Base-by-base conservation (phyloP, 345 rosid species). In the Melaleuca quinquenervia region DNA sequence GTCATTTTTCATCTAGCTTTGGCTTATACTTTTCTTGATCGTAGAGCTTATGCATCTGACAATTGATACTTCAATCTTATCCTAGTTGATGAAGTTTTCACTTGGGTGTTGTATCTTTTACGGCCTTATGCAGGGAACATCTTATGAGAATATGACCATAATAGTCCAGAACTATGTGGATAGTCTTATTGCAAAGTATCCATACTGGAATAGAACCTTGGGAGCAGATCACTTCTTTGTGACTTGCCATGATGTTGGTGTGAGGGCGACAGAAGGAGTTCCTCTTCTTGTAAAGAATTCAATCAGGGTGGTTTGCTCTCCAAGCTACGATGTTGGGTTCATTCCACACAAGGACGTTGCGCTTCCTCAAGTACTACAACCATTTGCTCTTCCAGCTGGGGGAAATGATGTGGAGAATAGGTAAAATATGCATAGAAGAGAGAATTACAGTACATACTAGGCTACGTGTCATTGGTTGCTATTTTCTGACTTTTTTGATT, bases 211-310 rank as follows among this genome's bases (percentile, higher is more conserved):
- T 86, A 93, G 98, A 88, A 97, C 99, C 1, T 90, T 97, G 13
- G 99, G 99, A 52, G 97, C 97, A 15, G 99, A 97, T 94, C 99
- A 97, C 87, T 97, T 97, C 90, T 97, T 97, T 84, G 98, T 96
- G 44, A 97, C 99, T 15, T 97, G 99, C 87, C 99, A 97, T 85
- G 98, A 96, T 87, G 98, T 96, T 52, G 99, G 99, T 83, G 98
- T 94, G 60, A 94, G 98, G 88, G 98, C 99, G 27, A 95, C 97
- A 13, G 98, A 96, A 51, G 99, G 96, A 27, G 91, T 94, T 85
- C 92, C 97, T 0, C 89, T 93, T 85, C 93, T 97, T 24, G 89
- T 97, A 82, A 97, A 97, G 93, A 97, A 97, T 89, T 93, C 99
- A 0, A 94, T 97, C 89, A 92, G 99, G 56, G 98, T 92, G 50